A percentile compares a stretch with the other conserved stretches of the same genome.
Evolutionary conservation across 2,329 filamentous ascomycete genomes (phyloP).

Genomic region (Epichloe hybrida): DNA sequence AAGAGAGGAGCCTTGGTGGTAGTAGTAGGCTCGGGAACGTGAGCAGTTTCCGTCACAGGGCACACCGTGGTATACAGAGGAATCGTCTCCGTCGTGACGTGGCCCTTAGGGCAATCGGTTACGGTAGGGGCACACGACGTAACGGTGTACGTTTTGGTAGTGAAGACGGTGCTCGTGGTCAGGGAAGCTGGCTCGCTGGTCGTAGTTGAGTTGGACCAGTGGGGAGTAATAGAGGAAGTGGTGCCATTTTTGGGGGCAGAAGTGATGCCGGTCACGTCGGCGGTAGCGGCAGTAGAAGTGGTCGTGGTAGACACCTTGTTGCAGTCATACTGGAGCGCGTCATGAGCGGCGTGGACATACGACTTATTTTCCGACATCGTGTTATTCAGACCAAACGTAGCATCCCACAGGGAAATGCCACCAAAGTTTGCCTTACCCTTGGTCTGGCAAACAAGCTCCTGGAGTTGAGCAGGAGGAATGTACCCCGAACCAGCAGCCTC

Average conservation of each 20-base stretch:
- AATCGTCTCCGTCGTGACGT: slow-evolving; percentile 21
- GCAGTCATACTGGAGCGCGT: slow-evolving; percentile 25
- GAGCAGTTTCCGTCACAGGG: slow-evolving; percentile 14
- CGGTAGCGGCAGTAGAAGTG: no score
- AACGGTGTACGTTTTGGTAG: slow-evolving; percentile 39
- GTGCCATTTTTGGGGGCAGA: no score
- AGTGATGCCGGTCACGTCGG: no score
- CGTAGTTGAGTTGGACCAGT: slow-evolving; percentile 8
- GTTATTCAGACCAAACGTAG: slow-evolving; percentile 21
- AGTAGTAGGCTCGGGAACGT: slow-evolving; percentile 7
- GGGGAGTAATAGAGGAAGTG: no score
- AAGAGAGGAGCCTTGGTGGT: neutral
- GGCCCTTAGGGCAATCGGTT: slow-evolving; percentile 31
- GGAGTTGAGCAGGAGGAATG: slow-evolving; percentile 18
- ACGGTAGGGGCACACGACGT: slow-evolving; percentile 38
- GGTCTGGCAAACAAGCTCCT: slow-evolving; percentile 25
- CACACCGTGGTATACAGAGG: slow-evolving; percentile 24
- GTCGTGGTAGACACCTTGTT: slow-evolving; percentile 13
- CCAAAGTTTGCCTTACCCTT: slow-evolving; percentile 26
- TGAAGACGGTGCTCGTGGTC: slow-evolving; percentile 30
- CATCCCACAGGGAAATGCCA: slow-evolving; percentile 35
- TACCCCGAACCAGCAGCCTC: slow-evolving; percentile 20
- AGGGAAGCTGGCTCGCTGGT: neutral
- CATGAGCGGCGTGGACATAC: slow-evolving; percentile 24
- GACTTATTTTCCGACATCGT: slow-evolving; percentile 20